Conservation (phyloP, 2,329 filamentous ascomycete species). For the Phialophora expanda region DNA sequence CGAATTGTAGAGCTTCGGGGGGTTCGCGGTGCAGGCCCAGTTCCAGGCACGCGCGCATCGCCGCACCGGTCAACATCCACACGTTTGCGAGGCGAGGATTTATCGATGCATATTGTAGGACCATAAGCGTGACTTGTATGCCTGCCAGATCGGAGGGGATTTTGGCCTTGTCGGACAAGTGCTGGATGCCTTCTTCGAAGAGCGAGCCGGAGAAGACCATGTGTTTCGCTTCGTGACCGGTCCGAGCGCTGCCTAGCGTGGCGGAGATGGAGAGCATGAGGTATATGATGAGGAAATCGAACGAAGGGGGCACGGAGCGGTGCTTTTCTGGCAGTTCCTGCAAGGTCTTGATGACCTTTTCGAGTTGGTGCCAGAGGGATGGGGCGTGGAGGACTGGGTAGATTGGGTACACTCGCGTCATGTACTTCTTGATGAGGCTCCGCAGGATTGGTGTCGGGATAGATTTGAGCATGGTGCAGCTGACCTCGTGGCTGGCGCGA, state of each 20-base stretch:
- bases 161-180: conserved; percentile 41
- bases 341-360: conserved; percentile 34
- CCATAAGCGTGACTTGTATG: conserved; percentile 40
- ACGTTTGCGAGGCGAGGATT: conserved; percentile 41
- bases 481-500: conserved; percentile 35
- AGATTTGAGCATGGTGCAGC: conserved; percentile 38
- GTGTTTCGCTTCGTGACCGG: conserved; percentile 43
- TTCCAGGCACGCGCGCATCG: conserved; percentile 41
- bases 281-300: conserved; percentile 44
- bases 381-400: conserved; percentile 42
- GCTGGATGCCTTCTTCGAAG: conserved; percentile 45
- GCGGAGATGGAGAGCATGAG: conserved; percentile 44
- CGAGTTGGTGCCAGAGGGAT: conserved; percentile 42
- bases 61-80: conserved; percentile 42
- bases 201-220: conserved; percentile 43
- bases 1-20: conserved; percentile 35
- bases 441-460: conserved; percentile 40
- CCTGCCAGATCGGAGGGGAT: conserved; percentile 42
- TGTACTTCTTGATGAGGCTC: conserved; percentile 44
- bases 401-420: conserved; percentile 42
- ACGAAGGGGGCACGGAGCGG: conserved; percentile 38
- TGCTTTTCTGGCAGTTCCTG: conserved; percentile 37
- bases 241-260: conserved; percentile 43
- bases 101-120: conserved; percentile 41
- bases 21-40: conserved; percentile 41